Evolutionary conservation across 805 yeast genomes (phyloP).

Genomic region (Wickerhamomyces xylosicus): DNA sequence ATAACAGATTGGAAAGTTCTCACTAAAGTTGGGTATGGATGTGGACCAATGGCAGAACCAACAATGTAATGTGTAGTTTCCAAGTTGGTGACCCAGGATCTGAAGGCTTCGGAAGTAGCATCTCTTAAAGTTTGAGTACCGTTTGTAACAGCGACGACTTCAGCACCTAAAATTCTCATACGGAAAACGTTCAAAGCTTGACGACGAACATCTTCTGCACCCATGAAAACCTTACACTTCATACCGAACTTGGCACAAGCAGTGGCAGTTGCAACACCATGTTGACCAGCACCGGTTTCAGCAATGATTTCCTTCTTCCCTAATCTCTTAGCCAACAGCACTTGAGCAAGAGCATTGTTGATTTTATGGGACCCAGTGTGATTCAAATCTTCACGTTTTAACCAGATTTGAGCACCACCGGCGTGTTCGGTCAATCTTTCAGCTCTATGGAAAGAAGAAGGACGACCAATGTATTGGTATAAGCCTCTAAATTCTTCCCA

Average conservation of each 20-base stretch:
- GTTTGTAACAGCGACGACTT: conserved; percentile 84
- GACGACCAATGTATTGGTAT: conserved; percentile 93
- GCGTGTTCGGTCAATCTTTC: conserved; percentile 81
- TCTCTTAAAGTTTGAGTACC: conserved; percentile 96
- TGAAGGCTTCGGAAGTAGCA: conserved; percentile 95
- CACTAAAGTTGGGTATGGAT: conserved; percentile 96
- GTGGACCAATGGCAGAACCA: conserved; percentile 99
- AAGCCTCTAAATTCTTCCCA: conserved; percentile 86
- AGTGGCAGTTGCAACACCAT: conserved; percentile 89
- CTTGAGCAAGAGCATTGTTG: conserved; percentile 78
- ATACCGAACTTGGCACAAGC: conserved; percentile 90
- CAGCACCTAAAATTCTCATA: conserved; percentile 94
- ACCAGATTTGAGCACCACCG: conserved; percentile 96
- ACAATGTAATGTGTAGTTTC: conserved; percentile 87
- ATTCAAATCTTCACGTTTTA: conserved; percentile 92
- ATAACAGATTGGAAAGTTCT: conserved; percentile 97
- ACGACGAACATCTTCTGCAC: conserved; percentile 97
- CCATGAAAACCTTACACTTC: conserved; percentile 94
- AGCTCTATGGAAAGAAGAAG: conserved; percentile 85
- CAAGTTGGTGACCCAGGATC: conserved; percentile 88
- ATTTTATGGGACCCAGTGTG: conserved; percentile 87
- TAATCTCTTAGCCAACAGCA: conserved; percentile 64
- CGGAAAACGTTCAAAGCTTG: conserved; percentile 97
- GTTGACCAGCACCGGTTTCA: conserved; percentile 92
- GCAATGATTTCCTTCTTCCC: conserved; percentile 75